Percentiles rank a stretch among this genome's conserved stretches.
phyloP scores from a whole-genome alignment of 164 flowering plant species.

The Nelumbo lutea region DNA sequence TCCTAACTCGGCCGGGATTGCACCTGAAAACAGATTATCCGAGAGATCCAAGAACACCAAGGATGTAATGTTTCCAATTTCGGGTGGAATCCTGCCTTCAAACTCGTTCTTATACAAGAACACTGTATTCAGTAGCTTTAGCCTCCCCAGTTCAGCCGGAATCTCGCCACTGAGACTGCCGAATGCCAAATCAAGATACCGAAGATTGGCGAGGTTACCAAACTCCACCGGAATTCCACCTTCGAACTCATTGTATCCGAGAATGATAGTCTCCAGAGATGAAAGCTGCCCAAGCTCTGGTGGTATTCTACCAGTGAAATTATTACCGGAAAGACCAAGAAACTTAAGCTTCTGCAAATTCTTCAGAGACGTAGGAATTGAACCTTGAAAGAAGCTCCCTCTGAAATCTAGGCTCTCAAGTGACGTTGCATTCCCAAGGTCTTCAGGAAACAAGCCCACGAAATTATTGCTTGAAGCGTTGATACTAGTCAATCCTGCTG shows the following conservation, averaged over 20 bases:
- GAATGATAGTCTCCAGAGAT: conserved; percentile 60
- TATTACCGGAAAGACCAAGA: conserved; percentile 89
- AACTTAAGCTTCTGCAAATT: conserved; percentile 66
- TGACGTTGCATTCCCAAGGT: conserved; percentile 55
- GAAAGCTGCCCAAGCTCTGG: conserved; percentile 66
- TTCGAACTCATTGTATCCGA: conserved; percentile 78
- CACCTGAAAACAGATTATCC: conserved; percentile 62
- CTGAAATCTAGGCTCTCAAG: conserved; percentile 75
- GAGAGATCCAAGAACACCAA: conserved; percentile 68
- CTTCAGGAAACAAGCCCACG: conserved; percentile 66
- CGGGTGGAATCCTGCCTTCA: conserved; percentile 55
- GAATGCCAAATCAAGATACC: conserved; percentile 73
- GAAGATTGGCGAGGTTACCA: conserved; percentile 72
- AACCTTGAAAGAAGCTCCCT: conserved; percentile 75
- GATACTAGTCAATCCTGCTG: conserved; percentile 29
- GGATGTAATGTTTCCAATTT: conserved; percentile 49
- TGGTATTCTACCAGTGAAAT: conserved; percentile 75
- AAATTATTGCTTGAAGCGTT: conserved; percentile 87
- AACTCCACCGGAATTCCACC: conserved; percentile 73
- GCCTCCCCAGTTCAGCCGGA: conserved; percentile 69
- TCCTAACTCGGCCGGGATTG: conserved; percentile 58
- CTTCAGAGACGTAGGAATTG: conserved; percentile 59
- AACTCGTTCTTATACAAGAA: conserved; percentile 68
- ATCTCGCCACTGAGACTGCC: conserved; percentile 63
- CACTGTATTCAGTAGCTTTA: conserved; percentile 45